phyloP scores from a whole-genome alignment of 2,329 filamentous ascomycete species.

The Periconia digitata region DNA sequence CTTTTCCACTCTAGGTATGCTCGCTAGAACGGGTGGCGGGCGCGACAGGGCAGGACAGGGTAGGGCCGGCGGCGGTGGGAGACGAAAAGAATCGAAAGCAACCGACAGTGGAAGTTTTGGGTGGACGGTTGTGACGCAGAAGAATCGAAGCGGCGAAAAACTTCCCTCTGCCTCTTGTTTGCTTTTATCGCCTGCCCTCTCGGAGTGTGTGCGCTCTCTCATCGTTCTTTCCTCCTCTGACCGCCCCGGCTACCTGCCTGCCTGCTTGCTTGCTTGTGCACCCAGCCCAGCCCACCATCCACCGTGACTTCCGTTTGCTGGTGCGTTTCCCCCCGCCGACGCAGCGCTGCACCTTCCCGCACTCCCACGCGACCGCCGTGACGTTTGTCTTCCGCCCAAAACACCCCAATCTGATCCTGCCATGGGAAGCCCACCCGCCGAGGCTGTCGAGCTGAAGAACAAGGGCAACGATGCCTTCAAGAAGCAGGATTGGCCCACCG shows the following conservation, averaged over 20 bases:
- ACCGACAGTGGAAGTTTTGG: background rate
- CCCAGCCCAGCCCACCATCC: too few species aligned
- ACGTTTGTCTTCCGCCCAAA: background rate
- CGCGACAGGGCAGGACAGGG: slow-evolving; percentile 17
- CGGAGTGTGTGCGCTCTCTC: background rate
- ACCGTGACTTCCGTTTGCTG: background rate
- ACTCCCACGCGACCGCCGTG: background rate
- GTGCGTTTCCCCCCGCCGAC: slow-evolving; percentile 1
- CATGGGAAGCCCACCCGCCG: slow-evolving; percentile 55
- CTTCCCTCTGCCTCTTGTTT: background rate
- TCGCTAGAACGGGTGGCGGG: slow-evolving; percentile 20
- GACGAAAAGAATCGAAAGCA: slow-evolving; percentile 13
- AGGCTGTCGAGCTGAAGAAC: slow-evolving; percentile 84
- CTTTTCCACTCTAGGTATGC: slow-evolving; percentile 13
- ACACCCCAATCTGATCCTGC: slow-evolving; percentile 12
- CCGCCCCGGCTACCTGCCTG: slow-evolving; percentile 5
- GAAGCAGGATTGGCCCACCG: slow-evolving; percentile 79
- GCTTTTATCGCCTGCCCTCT: background rate
- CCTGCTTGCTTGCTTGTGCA: slow-evolving; percentile 2
- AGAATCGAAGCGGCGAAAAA: background rate
- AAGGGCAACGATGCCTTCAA: slow-evolving; percentile 93
- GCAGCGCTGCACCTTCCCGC: slow-evolving; percentile 5
- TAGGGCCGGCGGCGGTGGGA: slow-evolving; percentile 23
- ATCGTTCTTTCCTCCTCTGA: background rate
- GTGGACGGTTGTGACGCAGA: background rate